Conservation (phyloP, 1,139 yeast genomes). For the Trichomonascaceae sp. region DNA sequence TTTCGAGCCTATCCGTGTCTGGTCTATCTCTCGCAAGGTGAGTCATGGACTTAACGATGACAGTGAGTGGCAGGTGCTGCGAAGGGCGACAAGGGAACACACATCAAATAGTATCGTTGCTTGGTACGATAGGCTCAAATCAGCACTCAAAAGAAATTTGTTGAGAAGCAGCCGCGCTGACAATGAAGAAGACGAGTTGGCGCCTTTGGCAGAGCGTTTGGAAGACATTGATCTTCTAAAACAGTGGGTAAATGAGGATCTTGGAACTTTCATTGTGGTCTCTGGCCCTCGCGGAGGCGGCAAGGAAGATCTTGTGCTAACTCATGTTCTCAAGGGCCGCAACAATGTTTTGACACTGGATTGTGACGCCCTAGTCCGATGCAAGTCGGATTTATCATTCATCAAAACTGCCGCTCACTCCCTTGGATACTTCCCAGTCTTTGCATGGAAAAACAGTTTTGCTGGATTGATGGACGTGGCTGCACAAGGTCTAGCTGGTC, state of each 20-base stretch:
- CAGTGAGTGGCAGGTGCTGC: neutral
- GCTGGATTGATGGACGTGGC: constrained; percentile 73
- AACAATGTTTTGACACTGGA: constrained; percentile 56
- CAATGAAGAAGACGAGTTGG: constrained; percentile 23
- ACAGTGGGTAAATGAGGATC: constrained; percentile 68
- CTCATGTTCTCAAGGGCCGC: constrained; percentile 47
- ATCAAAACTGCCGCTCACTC: constrained; percentile 58
- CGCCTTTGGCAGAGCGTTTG: constrained; percentile 57
- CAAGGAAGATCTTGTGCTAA: constrained; percentile 65
- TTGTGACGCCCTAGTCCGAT: constrained; percentile 61
- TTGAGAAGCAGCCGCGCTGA: constrained; percentile 9
- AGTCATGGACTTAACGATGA: neutral
- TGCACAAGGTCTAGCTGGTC: constrained; percentile 86
- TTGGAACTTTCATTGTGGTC: constrained; percentile 74
- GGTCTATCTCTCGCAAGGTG: constrained; percentile 63
- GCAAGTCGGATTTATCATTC: constrained; percentile 61
- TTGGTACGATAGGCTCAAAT: too few species aligned
- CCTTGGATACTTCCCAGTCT: constrained; percentile 84
- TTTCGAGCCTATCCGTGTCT: constrained; percentile 86
- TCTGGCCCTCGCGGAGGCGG: constrained; percentile 95
- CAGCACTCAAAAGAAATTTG: neutral
- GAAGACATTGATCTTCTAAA: constrained; percentile 55
- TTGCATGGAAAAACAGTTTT: constrained; percentile 80
- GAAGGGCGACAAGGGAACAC: neutral
- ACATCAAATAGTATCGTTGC: neutral